phyloP scores from a whole-genome alignment of 2,329 filamentous ascomycete genomes.

The Colletotrichum sp. region DNA sequence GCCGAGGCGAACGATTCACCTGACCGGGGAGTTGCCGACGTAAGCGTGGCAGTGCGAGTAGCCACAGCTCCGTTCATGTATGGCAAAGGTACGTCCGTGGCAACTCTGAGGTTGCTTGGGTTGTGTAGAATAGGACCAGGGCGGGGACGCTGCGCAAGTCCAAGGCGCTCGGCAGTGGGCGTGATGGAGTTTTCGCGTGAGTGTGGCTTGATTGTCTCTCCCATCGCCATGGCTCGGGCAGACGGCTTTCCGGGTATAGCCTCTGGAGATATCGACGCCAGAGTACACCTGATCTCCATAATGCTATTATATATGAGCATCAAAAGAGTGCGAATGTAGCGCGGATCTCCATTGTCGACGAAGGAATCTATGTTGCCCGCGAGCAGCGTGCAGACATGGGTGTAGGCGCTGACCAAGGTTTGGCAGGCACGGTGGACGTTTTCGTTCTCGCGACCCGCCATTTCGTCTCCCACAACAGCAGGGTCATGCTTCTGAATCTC shows the following conservation, averaged over 20 bases:
- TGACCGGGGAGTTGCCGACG: constrained; percentile 76
- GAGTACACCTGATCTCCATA: constrained; percentile 67
- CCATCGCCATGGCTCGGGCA: constrained; percentile 26
- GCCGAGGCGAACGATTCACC: constrained; percentile 78
- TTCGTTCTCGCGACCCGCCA: constrained; percentile 61
- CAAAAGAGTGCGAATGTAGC: constrained; percentile 69
- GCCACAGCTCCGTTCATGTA: constrained; percentile 46
- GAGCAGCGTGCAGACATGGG: constrained; percentile 67
- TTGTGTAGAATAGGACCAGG: constrained; percentile 48
- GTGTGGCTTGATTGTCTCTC: constrained; percentile 56
- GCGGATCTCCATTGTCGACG: constrained; percentile 68
- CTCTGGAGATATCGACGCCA: constrained; percentile 36
- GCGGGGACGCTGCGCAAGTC: constrained; percentile 39
- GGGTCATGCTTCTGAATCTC: constrained; percentile 68
- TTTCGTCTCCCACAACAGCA: constrained; percentile 53
- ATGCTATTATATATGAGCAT: constrained; percentile 71
- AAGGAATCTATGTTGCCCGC: constrained; percentile 68
- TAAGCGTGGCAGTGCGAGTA: constrained; percentile 56
- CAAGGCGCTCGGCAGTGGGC: constrained; percentile 55
- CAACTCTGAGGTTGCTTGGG: constrained; percentile 59
- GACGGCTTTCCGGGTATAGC: constrained; percentile 26
- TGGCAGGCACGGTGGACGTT: constrained; percentile 68
- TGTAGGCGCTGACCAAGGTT: constrained; percentile 68
- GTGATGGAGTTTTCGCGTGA: constrained; percentile 58
- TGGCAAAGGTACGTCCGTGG: constrained; percentile 57